Percentiles rank a stretch among this genome's conserved stretches.
Evolutionary conservation across 2,329 filamentous ascomycete species (phyloP).

Genomic region (Neophaeococcomyces aloes): DNA sequence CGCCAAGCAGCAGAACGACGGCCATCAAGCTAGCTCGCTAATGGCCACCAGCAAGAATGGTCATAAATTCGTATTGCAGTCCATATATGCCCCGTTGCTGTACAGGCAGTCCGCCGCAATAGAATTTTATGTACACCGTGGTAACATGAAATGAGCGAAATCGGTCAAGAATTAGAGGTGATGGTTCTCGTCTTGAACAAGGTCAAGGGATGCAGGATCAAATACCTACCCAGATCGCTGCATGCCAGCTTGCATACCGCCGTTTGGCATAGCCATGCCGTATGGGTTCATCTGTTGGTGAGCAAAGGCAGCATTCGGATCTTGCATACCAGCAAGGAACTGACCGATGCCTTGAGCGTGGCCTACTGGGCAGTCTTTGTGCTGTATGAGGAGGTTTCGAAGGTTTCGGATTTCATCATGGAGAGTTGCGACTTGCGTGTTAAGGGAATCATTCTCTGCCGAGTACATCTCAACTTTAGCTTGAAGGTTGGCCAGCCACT

Average conservation of each 20-base stretch:
- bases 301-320: conserved; percentile 23
- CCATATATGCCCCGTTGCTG: too few relatives aligned
- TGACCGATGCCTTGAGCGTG: conserved; percentile 58
- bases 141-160: too few relatives aligned
- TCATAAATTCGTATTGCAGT: too few relatives aligned
- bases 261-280: conserved; percentile 32
- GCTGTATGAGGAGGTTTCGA: conserved; percentile 81
- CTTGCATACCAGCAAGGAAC: conserved; percentile 36
- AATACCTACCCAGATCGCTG: conserved; percentile 13
- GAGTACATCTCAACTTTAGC: conserved; percentile 89
- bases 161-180: too few relatives aligned
- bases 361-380: conserved; percentile 92
- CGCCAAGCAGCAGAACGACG: too few relatives aligned
- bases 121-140: too few relatives aligned
- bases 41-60: too few relatives aligned
- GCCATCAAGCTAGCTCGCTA: too few relatives aligned
- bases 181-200: too few relatives aligned
- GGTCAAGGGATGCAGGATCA: too few relatives aligned
- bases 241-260: conserved; percentile 21
- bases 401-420: conserved; percentile 90
- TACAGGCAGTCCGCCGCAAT: too few relatives aligned
- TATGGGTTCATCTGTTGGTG: conserved; percentile 32
- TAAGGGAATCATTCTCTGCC: conserved; percentile 79
- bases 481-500: conserved; percentile 93
- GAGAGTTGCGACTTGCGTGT: conserved; percentile 69